Evolutionary conservation across 129 eudicot species (phyloP).

Genomic region (Ambrosia trifida): DNA sequence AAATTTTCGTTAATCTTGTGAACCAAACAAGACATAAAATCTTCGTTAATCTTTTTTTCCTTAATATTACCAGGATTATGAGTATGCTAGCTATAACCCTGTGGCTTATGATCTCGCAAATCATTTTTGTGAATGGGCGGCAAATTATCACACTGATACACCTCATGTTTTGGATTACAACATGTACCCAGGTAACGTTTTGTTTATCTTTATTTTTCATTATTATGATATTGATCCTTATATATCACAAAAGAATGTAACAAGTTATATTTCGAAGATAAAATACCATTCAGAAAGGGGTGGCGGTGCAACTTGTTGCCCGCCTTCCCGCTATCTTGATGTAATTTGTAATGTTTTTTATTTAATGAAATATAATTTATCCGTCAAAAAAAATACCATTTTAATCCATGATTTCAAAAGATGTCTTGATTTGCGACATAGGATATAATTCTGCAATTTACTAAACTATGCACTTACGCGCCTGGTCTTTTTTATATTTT

Average conservation of each 20-base stretch:
- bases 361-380: too few relatives aligned
- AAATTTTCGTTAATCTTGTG: conserved; percentile 5
- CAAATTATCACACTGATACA: conserved; percentile 76
- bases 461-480: neutral
- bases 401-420: neutral
- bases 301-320: too few relatives aligned
- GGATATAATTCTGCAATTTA: too few relatives aligned
- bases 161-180: conserved; percentile 78
- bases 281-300: too few relatives aligned
- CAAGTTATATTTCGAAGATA: neutral
- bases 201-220: neutral
- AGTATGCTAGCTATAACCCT: conserved; percentile 91
- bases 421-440: neutral
- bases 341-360: too few relatives aligned
- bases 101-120: conserved; percentile 81
- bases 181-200: conserved; percentile 65
- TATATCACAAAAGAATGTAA: conserved; percentile 1
- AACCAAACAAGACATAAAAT: neutral
- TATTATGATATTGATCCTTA: neutral
- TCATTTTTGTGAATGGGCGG: conserved; percentile 92
- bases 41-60: neutral
- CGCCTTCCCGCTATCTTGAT: too few relatives aligned
- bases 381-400: neutral
- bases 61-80: conserved; percentile 65
- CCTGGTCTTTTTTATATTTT: neutral